A percentile compares a stretch with the other conserved stretches of the same genome.
These are phyloP conservation scores for Przewalskia tangutica DNA, from an alignment of 257 asterid species.

Conservation along the genomic window DNA sequence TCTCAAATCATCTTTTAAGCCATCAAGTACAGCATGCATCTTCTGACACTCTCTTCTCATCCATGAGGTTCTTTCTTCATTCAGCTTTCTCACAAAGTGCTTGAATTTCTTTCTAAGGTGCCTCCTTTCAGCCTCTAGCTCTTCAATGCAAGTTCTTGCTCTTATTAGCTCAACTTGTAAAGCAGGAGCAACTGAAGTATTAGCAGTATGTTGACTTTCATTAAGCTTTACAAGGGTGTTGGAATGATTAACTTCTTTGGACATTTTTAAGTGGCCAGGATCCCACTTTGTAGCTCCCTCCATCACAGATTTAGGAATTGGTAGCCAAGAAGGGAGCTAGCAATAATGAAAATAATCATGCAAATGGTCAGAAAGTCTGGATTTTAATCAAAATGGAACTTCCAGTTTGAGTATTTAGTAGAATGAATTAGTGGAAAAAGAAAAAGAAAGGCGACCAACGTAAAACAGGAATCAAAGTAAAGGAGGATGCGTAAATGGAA, in stretches of 20 bases:
- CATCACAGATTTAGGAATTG: constrained; percentile 9
- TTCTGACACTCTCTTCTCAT: constrained; percentile 13
- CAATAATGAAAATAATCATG: neutral
- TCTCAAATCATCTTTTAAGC: constrained; percentile 17
- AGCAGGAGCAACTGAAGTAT: constrained; percentile 16
- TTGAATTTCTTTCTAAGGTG: constrained; percentile 15
- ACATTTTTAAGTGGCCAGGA: constrained; percentile 5
- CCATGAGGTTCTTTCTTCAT: constrained; percentile 26
- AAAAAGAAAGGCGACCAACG: neutral
- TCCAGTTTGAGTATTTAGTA: neutral
- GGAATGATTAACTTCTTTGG: constrained; percentile 8
- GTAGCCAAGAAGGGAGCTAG: constrained; percentile 17
- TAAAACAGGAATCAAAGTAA: neutral
- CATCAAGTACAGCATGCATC: constrained; percentile 7
- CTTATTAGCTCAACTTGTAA: constrained; percentile 13
- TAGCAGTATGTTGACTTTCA: neutral
- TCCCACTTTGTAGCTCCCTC: constrained; percentile 48
- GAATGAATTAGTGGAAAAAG: neutral
- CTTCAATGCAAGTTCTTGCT: constrained; percentile 12
- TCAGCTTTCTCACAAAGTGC: constrained; percentile 9
- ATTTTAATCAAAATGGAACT: neutral
- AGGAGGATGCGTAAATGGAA: neutral
- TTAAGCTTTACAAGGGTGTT: neutral
- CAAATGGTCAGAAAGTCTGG: neutral
- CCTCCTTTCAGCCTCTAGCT: constrained; percentile 18